Percentiles rank a stretch among this genome's conserved stretches.
Evolutionary conservation across 2,329 filamentous ascomycete species (phyloP).

Genomic region (Zalaria sp.): DNA sequence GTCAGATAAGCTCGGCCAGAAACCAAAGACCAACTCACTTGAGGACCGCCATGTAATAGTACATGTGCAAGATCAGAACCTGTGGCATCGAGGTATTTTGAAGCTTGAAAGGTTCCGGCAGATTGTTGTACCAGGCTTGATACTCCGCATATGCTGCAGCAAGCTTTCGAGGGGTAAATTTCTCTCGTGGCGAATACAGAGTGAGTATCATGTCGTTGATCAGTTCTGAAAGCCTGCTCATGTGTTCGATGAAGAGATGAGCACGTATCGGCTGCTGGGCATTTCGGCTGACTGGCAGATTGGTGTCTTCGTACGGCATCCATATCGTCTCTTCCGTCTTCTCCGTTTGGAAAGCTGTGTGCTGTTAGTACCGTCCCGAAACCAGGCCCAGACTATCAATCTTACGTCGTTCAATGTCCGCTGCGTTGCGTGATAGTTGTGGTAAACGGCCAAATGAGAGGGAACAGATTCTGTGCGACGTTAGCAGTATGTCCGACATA

Average conservation of each 20-base stretch:
- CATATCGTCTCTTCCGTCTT: constrained; percentile 17
- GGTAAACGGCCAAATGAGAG: constrained; percentile 33
- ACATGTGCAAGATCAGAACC: constrained; percentile 46
- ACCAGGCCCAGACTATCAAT: constrained; percentile 11
- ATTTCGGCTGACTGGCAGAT: constrained; percentile 37
- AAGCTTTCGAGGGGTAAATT: constrained; percentile 49
- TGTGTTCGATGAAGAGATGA: constrained; percentile 31
- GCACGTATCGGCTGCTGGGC: constrained; percentile 52
- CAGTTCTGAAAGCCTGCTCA: constrained; percentile 59
- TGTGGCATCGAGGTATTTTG: constrained; percentile 59
- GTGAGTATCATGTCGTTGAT: constrained; percentile 58
- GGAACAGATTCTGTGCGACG: constrained; percentile 24
- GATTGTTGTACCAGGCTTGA: constrained; percentile 54
- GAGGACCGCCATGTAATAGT: constrained; percentile 19
- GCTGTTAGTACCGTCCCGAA: background rate
- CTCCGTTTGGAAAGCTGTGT: constrained; percentile 2
- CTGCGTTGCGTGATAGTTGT: constrained; percentile 32
- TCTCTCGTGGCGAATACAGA: constrained; percentile 55
- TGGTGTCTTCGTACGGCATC: constrained; percentile 22
- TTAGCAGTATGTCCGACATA: background rate
- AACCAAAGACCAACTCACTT: constrained; percentile 63
- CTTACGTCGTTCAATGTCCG: constrained; percentile 32
- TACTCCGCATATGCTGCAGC: constrained; percentile 54
- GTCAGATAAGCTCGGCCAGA: constrained; percentile 23
- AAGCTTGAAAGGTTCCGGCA: constrained; percentile 50